phyloP scores from a whole-genome alignment of 371 early-diverging fungal species.

The Dichotomocladium elegans region DNA sequence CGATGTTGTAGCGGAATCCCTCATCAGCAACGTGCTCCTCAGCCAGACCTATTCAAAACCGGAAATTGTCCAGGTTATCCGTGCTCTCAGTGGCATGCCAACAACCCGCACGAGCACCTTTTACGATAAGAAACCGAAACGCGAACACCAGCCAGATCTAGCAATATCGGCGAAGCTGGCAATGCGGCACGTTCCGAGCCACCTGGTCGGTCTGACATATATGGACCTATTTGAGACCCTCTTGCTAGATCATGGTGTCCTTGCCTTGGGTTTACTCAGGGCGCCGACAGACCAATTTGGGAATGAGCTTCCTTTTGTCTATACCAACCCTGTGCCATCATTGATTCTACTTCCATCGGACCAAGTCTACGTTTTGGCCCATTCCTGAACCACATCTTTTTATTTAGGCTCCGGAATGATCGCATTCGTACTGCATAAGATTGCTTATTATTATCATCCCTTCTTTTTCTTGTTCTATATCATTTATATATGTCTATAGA shows the following conservation, averaged over 20 bases:
- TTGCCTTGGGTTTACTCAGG: slow-evolving; percentile 42
- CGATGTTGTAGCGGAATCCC: slow-evolving; percentile 40
- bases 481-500: too few species aligned
- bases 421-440: too few species aligned
- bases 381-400: background rate
- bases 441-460: too few species aligned
- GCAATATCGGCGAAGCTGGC: slow-evolving; percentile 17
- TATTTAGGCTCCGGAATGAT: too few species aligned
- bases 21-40: slow-evolving; percentile 44
- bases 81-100: slow-evolving; percentile 48
- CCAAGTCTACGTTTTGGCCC: slow-evolving; percentile 14
- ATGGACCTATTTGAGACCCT: slow-evolving; percentile 31
- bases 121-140: slow-evolving; percentile 8
- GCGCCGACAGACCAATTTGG: slow-evolving; percentile 38
- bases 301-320: slow-evolving; percentile 47
- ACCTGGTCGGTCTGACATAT: slow-evolving; percentile 37
- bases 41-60: slow-evolving; percentile 50
- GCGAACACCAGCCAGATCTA: background rate
- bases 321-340: slow-evolving; percentile 49
- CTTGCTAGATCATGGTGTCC: slow-evolving; percentile 33
- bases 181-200: slow-evolving; percentile 26
- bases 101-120: background rate
- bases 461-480: background rate
- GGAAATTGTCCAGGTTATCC: slow-evolving; percentile 47
- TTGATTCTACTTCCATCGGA: slow-evolving; percentile 24